A percentile compares a stretch with the other conserved stretches of the same genome.
These are phyloP conservation scores for Goniomonas avonlea DNA, from an alignment of 78 protist genomes.

Conservation along the genomic window DNA sequence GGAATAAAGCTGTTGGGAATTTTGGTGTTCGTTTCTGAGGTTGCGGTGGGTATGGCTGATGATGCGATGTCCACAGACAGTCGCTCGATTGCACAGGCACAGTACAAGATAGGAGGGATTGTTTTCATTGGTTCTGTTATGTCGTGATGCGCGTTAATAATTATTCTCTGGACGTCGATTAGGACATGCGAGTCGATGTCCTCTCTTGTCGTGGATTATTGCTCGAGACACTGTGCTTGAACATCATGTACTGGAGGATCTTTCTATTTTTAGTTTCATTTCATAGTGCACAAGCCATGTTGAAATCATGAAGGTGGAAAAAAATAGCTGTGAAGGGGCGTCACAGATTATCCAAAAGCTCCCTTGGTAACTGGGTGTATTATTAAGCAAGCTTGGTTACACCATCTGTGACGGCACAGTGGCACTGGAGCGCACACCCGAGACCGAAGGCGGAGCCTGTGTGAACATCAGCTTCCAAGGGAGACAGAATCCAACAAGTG, in stretches of 20 bases:
- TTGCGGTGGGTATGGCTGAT: too few species aligned
- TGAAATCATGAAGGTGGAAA: background rate
- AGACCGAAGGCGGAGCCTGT: too few species aligned
- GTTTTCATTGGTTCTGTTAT: background rate
- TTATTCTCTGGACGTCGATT: background rate
- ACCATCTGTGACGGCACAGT: too few species aligned
- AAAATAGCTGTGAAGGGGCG: background rate
- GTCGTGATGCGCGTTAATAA: background rate
- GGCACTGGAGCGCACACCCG: too few species aligned
- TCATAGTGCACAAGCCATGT: background rate
- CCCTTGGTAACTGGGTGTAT: too few species aligned
- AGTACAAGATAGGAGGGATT: background rate
- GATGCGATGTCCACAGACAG: too few species aligned
- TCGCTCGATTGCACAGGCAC: background rate
- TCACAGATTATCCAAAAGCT: too few species aligned
- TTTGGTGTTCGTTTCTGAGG: background rate
- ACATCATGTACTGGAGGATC: background rate
- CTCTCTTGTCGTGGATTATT: background rate
- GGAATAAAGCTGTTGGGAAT: background rate
- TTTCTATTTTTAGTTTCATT: too few species aligned
- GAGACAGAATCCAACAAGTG: too few species aligned
- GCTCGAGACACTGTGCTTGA: background rate
- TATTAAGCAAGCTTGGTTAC: too few species aligned
- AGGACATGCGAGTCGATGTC: background rate
- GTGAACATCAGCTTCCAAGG: too few species aligned